These are phyloP conservation scores for Pascua sp. DNA, from an alignment of 1,284 basidiomycete species.

Conservation along the genomic window DNA sequence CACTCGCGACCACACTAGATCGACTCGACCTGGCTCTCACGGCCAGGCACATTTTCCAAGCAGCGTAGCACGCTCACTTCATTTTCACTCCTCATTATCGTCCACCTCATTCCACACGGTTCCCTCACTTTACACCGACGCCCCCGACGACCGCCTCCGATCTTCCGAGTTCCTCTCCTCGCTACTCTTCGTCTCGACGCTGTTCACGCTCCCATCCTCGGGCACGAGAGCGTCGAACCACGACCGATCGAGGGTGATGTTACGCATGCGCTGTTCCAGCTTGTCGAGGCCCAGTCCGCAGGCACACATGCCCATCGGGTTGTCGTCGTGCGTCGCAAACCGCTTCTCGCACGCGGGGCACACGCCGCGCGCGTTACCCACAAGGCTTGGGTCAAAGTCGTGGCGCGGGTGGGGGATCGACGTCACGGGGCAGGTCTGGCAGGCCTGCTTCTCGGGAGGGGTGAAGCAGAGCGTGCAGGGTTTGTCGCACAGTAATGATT, in stretches of 20 bases:
- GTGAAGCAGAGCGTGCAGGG: conserved; percentile 17
- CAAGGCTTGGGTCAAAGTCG: conserved; percentile 21
- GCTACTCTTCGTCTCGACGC: no score
- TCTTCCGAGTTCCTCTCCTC: no score
- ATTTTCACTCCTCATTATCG: no score
- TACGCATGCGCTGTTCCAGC: conserved; percentile 13
- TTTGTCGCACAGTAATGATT: not conserved
- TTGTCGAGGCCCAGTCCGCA: conserved; percentile 16
- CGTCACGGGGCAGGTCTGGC: conserved; percentile 19
- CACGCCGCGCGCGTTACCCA: conserved; percentile 23
- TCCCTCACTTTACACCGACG: no score
- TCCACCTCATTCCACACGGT: no score
- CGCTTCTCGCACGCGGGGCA: conserved; percentile 21
- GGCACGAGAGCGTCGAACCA: no score
- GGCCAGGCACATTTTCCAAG: no score
- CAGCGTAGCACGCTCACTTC: no score
- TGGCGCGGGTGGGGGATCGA: conserved; percentile 20
- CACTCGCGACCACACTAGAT: no score
- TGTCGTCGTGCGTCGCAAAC: conserved; percentile 7
- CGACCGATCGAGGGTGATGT: not conserved
- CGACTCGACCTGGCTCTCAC: no score
- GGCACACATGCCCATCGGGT: conserved; percentile 13
- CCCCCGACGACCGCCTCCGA: no score
- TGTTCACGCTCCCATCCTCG: no score
- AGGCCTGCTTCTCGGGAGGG: conserved; percentile 9